Conservation (phyloP, 768 basidiomycete species). For the Podaxis pistillaris region DNA sequence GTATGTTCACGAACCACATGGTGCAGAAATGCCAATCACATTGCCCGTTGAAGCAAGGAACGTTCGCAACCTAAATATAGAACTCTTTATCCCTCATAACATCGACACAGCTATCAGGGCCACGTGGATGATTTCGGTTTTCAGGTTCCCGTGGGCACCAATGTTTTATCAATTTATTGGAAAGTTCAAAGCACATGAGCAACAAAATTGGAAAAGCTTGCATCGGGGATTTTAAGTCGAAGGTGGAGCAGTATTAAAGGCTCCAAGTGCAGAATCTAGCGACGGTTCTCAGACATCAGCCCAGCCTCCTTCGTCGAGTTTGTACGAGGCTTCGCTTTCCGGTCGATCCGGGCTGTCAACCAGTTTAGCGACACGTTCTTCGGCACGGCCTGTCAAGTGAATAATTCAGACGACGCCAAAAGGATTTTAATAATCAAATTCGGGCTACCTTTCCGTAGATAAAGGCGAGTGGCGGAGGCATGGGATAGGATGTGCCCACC, state of each 20-base stretch:
- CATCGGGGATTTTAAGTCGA: neutral
- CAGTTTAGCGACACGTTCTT: conserved; percentile 87
- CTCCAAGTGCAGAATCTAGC: neutral
- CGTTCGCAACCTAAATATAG: conserved; percentile 1
- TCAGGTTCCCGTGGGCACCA: neutral
- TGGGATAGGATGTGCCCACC: conserved; percentile 88
- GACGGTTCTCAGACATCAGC: conserved; percentile 56
- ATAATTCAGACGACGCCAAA: neutral
- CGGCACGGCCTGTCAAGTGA: conserved; percentile 68
- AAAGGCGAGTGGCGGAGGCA: conserved; percentile 85
- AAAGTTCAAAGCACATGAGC: too few relatives aligned
- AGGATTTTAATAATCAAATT: neutral
- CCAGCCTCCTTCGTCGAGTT: conserved; percentile 90
- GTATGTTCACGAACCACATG: neutral
- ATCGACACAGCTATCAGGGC: neutral
- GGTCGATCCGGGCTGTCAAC: conserved; percentile 89
- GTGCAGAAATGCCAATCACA: neutral
- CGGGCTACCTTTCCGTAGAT: conserved; percentile 76
- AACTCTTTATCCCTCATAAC: too few relatives aligned
- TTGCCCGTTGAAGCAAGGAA: neutral
- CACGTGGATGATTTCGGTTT: neutral
- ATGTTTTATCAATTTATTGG: neutral
- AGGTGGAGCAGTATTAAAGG: neutral
- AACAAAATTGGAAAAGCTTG: neutral
- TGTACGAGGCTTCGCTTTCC: conserved; percentile 90